Percentiles rank a stretch among this genome's conserved stretches.
Evolutionary conservation across 2,329 filamentous ascomycete genomes (phyloP).

Genomic region (Daldinia eschscholtzii): DNA sequence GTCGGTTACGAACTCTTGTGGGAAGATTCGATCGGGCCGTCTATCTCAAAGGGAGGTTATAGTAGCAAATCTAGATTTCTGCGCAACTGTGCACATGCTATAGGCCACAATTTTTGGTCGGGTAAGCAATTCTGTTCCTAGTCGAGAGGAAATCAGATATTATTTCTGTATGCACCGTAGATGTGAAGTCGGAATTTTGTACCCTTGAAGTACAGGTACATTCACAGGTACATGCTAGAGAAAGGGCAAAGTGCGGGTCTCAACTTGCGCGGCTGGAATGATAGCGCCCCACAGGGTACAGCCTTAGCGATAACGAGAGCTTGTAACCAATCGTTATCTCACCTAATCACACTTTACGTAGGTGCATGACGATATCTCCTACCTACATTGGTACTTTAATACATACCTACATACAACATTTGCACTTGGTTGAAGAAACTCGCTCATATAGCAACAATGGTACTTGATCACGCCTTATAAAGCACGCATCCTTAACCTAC

Average conservation of each 20-base stretch:
- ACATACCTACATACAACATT: background rate
- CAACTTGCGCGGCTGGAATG: background rate
- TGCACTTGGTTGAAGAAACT: background rate
- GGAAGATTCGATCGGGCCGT: constrained; percentile 4
- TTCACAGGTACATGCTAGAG: background rate
- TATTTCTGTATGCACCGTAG: background rate
- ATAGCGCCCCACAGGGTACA: background rate
- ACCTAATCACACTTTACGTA: background rate
- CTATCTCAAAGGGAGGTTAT: background rate
- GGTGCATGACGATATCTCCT: background rate
- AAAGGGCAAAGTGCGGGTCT: constrained; percentile 1
- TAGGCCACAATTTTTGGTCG: background rate
- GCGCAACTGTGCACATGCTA: background rate
- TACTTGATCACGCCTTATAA: constrained; percentile 2
- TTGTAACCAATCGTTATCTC: background rate
- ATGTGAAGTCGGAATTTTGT: background rate
- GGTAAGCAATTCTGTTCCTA: background rate
- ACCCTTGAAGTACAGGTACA: constrained; percentile 1
- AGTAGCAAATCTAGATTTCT: background rate
- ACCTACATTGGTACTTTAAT: background rate
- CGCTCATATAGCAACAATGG: constrained; percentile 18
- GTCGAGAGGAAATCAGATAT: background rate
- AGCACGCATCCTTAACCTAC: no score
- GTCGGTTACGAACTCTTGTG: background rate
- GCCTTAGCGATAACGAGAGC: background rate